phyloP scores from a whole-genome alignment of 2,329 filamentous ascomycete genomes.

The Ilyonectria destructans region DNA sequence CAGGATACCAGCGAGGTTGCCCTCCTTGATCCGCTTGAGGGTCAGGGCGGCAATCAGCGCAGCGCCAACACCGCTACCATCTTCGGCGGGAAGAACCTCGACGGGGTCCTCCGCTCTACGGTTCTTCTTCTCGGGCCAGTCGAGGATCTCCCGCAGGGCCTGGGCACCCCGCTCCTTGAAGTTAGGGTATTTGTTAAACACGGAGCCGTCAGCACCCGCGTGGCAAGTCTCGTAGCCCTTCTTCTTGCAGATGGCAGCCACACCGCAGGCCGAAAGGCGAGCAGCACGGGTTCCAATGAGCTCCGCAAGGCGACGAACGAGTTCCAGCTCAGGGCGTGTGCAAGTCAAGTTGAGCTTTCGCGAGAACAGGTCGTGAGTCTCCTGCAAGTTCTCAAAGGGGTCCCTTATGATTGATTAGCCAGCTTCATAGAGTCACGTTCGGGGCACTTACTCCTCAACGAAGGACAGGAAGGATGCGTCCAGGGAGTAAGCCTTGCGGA shows the following conservation, averaged over 20 bases:
- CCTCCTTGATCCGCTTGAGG: constrained; percentile 75
- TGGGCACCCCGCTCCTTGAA: constrained; percentile 94
- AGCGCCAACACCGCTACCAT: constrained; percentile 97
- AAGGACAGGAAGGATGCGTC: constrained; percentile 94
- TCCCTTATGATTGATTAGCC: constrained; percentile 73
- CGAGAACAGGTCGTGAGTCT: constrained; percentile 88
- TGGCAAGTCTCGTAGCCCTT: constrained; percentile 91
- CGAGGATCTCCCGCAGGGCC: constrained; percentile 94
- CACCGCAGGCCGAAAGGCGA: constrained; percentile 92
- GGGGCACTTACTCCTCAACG: constrained; percentile 84
- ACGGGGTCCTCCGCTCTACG: constrained; percentile 87
- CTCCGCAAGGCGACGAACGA: constrained; percentile 91
- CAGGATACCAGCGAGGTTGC: constrained; percentile 76
- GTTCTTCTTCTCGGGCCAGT: constrained; percentile 84
- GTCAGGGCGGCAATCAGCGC: constrained; percentile 89
- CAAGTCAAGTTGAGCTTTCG: constrained; percentile 81
- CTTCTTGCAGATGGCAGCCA: constrained; percentile 97
- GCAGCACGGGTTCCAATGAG: constrained; percentile 96
- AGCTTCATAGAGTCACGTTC: background rate
- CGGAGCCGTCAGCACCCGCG: constrained; percentile 95
- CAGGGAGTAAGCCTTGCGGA: constrained; percentile 90
- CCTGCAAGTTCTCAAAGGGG: constrained; percentile 93
- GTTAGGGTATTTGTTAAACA: constrained; percentile 99
- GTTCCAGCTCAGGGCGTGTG: constrained; percentile 86
- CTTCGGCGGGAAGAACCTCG: constrained; percentile 90